Base-by-base conservation (phyloP, 306 rosid species). In the Morella rubra region DNA sequence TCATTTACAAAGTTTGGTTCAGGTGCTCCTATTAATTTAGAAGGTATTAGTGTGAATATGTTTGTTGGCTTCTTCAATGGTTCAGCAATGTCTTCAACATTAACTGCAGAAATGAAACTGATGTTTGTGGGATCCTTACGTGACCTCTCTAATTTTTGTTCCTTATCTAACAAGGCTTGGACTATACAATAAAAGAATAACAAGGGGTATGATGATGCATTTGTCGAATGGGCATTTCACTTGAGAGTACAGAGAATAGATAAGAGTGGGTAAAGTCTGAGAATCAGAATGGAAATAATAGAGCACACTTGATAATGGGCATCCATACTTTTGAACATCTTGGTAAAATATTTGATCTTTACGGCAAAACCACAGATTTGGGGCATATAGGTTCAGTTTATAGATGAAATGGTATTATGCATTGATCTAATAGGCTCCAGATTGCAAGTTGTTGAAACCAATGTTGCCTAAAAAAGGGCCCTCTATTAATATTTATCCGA, bases 81-180 rank as follows among this genome's bases (percentile, higher is more conserved):
- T 66, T 76, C 53, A 27, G 8, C 42, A 73, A 59, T 70, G 68
- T 78, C 44, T 40, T 76, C 60, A 16, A 54, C 49, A 14, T 62
- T 64, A 45, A 62, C 70, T 83, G 54, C 78, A 77, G 77, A 75
- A 45, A 32, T 40, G 49, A 77, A 47, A 67, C 40, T 56, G 59
- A 46, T 62, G 44, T 69, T 85, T 60, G 22, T 69, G 32, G 69
- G 20, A 51, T 46, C 74, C 58, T 76, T 42, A 16, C 66, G 24
- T 77, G 79, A 59, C 64, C 54, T 44, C 27, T 41, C 16, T 65
- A 15, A 42, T 74, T 60, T 22, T 69, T 55, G 56, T 76, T 76
- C 75, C 84, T 47, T 24, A 61, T 69, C 67, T 76, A 37, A 65
- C 58, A 14, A 76, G 54, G 62, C 37, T 37, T 37, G 73, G 69